Percentiles rank a stretch among this genome's conserved stretches.
Conservation (phyloP, 2,329 filamentous ascomycete species). For the Bipolaris victoriae region DNA sequence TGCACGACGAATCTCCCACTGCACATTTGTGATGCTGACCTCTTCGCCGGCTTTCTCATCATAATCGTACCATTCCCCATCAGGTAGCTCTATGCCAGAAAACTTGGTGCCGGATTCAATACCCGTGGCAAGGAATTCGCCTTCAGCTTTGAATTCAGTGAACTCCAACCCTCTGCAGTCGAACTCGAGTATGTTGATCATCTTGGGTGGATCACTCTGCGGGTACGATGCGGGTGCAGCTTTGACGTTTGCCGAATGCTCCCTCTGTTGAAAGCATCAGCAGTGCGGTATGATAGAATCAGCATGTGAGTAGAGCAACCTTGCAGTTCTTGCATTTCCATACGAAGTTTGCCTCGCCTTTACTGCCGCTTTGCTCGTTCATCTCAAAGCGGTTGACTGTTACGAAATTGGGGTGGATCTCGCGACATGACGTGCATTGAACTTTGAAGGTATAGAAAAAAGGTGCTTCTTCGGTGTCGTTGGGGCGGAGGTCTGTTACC, state of each 20-base stretch:
- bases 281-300: background rate
- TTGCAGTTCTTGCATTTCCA: conserved; percentile 99
- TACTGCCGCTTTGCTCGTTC: conserved; percentile 89
- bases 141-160: conserved; percentile 88
- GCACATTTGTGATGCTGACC: conserved; percentile 88
- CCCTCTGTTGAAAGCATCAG: conserved; percentile 62
- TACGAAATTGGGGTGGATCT: conserved; percentile 85
- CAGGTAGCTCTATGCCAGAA: conserved; percentile 76
- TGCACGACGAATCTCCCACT: conserved; percentile 80
- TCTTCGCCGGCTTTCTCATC: conserved; percentile 92
- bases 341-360: conserved; percentile 98
- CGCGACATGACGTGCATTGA: conserved; percentile 96
- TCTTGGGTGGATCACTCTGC: conserved; percentile 72
- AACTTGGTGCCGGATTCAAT: conserved; percentile 83
- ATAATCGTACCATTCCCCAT: conserved; percentile 98
- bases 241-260: conserved; percentile 85
- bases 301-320: conserved; percentile 57
- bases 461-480: conserved; percentile 78
- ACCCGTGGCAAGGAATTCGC: conserved; percentile 87
- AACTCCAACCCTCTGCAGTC: conserved; percentile 96
- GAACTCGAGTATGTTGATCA: conserved; percentile 82
- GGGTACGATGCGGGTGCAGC: conserved; percentile 74
- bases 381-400: conserved; percentile 87
- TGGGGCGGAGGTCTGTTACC: conserved; percentile 85
- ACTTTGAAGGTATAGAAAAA: conserved; percentile 99